Conservation (phyloP, 768 basidiomycete genomes). For the Phlebiopsis flavidoalba region DNA sequence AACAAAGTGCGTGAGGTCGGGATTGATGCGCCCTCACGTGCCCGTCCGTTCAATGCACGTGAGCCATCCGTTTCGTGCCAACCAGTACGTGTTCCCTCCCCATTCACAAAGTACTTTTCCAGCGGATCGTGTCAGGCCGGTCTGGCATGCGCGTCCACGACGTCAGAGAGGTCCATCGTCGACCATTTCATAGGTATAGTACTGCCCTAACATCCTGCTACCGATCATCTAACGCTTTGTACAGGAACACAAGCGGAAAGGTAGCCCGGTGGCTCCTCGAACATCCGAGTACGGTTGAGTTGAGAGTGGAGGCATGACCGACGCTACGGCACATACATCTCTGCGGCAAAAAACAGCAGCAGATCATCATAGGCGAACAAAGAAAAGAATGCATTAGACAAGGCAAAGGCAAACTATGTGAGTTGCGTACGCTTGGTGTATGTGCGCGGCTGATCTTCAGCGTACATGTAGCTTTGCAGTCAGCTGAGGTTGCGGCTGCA, state of each 20-base stretch:
- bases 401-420: conserved; percentile 11
- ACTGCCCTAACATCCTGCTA: neutral
- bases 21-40: neutral
- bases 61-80: neutral
- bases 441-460: neutral
- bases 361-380: conserved; percentile 6
- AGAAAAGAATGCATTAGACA: conserved; percentile 5
- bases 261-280: neutral
- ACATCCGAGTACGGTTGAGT: neutral
- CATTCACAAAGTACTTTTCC: conserved; percentile 2
- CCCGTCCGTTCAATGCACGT: neutral
- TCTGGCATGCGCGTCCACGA: conserved; percentile 3
- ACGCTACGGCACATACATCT: neutral
- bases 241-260: neutral
- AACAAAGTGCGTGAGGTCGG: neutral
- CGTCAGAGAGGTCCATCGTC: neutral
- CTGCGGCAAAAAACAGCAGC: neutral
- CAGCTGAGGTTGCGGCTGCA: conserved; percentile 72
- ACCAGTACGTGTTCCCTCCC: too few species aligned
- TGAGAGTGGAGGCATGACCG: neutral
- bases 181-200: neutral
- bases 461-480: conserved; percentile 48
- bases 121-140: neutral
- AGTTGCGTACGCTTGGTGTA: neutral
- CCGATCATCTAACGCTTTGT: neutral